phyloP scores from a whole-genome alignment of 768 basidiomycete species.

The Boletus bicolor region DNA sequence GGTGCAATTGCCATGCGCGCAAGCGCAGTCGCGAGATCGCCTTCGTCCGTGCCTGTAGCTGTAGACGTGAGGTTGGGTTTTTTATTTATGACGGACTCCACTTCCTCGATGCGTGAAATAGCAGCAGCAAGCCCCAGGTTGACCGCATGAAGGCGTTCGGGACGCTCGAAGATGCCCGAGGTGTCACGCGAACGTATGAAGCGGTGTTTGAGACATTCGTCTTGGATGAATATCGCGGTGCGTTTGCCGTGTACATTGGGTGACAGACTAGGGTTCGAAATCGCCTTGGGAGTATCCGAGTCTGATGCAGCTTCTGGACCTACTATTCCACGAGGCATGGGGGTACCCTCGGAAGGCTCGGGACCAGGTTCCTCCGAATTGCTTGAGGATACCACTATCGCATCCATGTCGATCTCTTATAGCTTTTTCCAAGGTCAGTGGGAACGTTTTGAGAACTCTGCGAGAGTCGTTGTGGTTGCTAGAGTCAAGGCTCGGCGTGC shows the following conservation, averaged over 20 bases:
- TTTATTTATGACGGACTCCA: background rate
- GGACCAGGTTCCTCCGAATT: background rate
- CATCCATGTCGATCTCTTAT: background rate
- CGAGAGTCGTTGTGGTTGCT: background rate
- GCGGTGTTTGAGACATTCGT: slow-evolving; percentile 67
- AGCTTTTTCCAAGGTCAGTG: background rate
- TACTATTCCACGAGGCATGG: background rate
- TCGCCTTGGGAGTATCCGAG: background rate
- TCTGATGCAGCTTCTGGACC: background rate
- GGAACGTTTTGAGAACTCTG: background rate
- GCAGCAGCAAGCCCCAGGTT: slow-evolving; percentile 79
- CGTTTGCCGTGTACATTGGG: slow-evolving; percentile 6
- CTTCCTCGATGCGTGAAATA: slow-evolving; percentile 63
- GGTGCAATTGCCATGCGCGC: slow-evolving; percentile 40
- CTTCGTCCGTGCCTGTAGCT: slow-evolving; percentile 37
- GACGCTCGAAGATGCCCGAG: slow-evolving; percentile 83
- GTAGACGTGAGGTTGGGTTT: background rate
- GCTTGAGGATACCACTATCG: background rate
- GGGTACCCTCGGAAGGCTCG: background rate
- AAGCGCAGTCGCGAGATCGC: slow-evolving; percentile 47
- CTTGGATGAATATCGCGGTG: slow-evolving; percentile 52
- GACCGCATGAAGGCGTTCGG: slow-evolving; percentile 84
- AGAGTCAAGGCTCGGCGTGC: too few relatives aligned
- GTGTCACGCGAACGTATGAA: slow-evolving; percentile 76
- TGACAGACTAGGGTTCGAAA: background rate